phyloP scores from a whole-genome alignment of 148 eudicot species.

The Gaultheria prostrata region DNA sequence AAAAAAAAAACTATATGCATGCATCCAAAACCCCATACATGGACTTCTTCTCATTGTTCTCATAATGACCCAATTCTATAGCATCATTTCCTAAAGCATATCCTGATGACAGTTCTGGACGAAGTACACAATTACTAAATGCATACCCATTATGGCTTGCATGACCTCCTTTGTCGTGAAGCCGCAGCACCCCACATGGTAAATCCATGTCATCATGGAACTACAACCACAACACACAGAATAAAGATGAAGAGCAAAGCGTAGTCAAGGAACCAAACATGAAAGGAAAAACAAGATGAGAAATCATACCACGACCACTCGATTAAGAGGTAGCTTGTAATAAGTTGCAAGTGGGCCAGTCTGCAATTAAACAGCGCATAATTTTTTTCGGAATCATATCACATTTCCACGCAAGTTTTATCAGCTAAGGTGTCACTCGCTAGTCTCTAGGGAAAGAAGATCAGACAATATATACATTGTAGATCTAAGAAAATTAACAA shows the following conservation, averaged over 20 bases:
- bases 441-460: background rate
- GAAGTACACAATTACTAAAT: background rate
- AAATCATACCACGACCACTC: constrained; percentile 69
- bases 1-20: constrained; percentile 1
- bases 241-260: background rate
- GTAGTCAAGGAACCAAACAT: background rate
- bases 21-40: background rate
- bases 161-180: constrained; percentile 73
- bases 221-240: constrained; percentile 32
- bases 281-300: background rate
- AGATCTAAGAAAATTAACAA: background rate
- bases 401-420: constrained; percentile 1
- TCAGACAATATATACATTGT: background rate
- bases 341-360: constrained; percentile 90
- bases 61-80: background rate
- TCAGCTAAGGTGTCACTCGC: background rate
- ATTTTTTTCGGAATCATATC: background rate
- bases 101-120: background rate
- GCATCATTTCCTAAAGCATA: background rate
- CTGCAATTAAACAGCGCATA: constrained; percentile 36
- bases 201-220: constrained; percentile 89
- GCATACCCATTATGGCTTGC: constrained; percentile 88
- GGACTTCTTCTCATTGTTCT: background rate
- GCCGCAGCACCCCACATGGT: constrained; percentile 87
- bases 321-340: constrained; percentile 81